Evolutionary conservation across 2,329 filamentous ascomycete genomes (phyloP), one percentile per base, ranked within the genome.

Genomic region (Diaporthe sp.): DNA sequence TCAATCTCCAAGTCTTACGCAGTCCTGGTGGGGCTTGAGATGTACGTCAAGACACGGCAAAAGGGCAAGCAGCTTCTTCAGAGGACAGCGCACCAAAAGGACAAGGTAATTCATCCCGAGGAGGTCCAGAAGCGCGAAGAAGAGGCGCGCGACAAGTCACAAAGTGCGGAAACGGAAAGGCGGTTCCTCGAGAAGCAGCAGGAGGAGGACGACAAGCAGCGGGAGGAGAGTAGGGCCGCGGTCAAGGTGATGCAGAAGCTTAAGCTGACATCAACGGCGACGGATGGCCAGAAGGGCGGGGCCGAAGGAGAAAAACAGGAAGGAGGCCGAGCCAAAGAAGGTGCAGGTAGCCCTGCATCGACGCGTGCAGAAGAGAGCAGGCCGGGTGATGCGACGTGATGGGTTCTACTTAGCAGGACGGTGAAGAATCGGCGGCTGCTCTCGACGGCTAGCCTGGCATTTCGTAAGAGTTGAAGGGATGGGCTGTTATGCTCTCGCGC

Each of bases 1-100:
- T 93, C 92, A 25, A 94, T 97, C 59, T 94, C 92, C 55, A 92
- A 95, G 78, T 93, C 93, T 2, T 98, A 97, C 80, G 92, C 94
- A 0, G 91, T 97, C 0, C 87, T 98, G 0, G 89, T 96, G 0
- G 96, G 96, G 0, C 86, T 98, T 6, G 95, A 98, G 85, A 89
- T 92, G 19, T 98, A 97, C 80, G 84, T 93, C 66, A 92, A 92
- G 78, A 92, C 92, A 17, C 90, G 92, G 66, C 86, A 87, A 73
- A 92, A 92, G 80, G 88, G 93, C 44, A 94, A 93, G 83, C 83
- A 84, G 59, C 78, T 88, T 15, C 79, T 85, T 74, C 85, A 87
- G 72, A 89, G 88, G 74, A 78, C 90, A 50, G 82, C 86, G 35
- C 85, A 89, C 44, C 82, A 86, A 37, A 88, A 90, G 74, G 90